These are phyloP conservation scores for Umbelopsis sp. DNA, from an alignment of 192 early-diverging fungal genomes.

Conservation along the genomic window DNA sequence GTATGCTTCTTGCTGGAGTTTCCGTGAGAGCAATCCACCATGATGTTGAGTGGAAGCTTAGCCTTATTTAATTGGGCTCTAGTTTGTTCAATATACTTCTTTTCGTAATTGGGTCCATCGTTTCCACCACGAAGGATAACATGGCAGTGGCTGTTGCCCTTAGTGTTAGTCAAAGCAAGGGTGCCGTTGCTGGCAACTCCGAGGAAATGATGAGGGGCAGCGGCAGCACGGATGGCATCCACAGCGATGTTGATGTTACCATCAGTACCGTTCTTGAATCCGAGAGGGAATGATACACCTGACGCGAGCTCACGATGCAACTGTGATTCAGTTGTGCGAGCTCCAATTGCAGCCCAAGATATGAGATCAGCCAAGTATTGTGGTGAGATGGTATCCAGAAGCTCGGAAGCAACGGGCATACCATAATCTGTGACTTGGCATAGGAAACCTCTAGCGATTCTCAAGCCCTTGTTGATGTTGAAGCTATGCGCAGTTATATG, in stretches of 20 bases:
- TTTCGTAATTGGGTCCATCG: slow-evolving; percentile 86
- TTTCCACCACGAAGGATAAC: slow-evolving; percentile 92
- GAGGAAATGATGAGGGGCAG: slow-evolving; percentile 86
- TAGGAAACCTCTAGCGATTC: slow-evolving; percentile 79
- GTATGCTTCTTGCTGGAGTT: slow-evolving; percentile 88
- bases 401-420: slow-evolving; percentile 85
- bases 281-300: slow-evolving; percentile 92
- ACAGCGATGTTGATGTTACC: slow-evolving; percentile 79
- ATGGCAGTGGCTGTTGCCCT: slow-evolving; percentile 86
- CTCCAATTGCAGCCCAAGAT: slow-evolving; percentile 98
- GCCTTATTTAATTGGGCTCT: slow-evolving; percentile 69
- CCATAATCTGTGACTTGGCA: slow-evolving; percentile 81
- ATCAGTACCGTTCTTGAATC: slow-evolving; percentile 98
- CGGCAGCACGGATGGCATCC: slow-evolving; percentile 73
- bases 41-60: slow-evolving; percentile 68
- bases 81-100: slow-evolving; percentile 60
- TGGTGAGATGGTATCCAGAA: slow-evolving; percentile 94
- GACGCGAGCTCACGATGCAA: slow-evolving; percentile 93
- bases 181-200: slow-evolving; percentile 93
- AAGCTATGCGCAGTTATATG: slow-evolving; percentile 52
- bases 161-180: slow-evolving; percentile 84
- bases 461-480: slow-evolving; percentile 96
- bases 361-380: slow-evolving; percentile 94
- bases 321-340: slow-evolving; percentile 95
- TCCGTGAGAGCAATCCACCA: slow-evolving; percentile 96